A percentile compares a stretch with the other conserved stretches of the same genome.
These are phyloP conservation scores for Aspergillus neotritici DNA, from an alignment of 2,329 filamentous ascomycete genomes.

Conservation along the genomic window DNA sequence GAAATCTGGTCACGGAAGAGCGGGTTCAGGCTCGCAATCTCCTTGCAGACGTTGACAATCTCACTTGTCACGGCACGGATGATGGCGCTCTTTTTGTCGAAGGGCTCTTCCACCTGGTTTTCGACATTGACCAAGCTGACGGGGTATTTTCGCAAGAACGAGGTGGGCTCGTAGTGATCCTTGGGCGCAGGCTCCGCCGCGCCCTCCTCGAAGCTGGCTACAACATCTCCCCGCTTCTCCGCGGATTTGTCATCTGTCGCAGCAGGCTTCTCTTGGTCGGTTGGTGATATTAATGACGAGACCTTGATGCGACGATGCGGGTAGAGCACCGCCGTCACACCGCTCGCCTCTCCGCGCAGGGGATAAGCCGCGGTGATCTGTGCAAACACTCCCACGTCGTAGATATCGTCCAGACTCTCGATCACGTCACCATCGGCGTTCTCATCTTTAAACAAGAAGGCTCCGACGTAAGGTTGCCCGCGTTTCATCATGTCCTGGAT, in stretches of 20 bases:
- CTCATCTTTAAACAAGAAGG: conserved; percentile 95
- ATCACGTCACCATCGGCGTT: conserved; percentile 91
- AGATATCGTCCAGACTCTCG: conserved; percentile 80
- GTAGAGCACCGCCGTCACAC: conserved; percentile 88
- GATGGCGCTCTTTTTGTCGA: conserved; percentile 81
- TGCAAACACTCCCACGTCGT: conserved; percentile 94
- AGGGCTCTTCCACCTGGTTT: conserved; percentile 81
- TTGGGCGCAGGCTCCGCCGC: conserved; percentile 53
- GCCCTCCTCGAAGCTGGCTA: conserved; percentile 91
- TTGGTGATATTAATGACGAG: conserved; percentile 72
- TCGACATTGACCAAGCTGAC: conserved; percentile 95
- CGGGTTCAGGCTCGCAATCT: conserved; percentile 87
- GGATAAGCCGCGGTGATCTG: conserved; percentile 97
- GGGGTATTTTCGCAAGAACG: conserved; percentile 83
- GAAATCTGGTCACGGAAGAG: conserved; percentile 96
- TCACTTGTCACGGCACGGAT: conserved; percentile 92
- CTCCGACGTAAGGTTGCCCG: conserved; percentile 93
- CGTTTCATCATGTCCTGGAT: conserved; percentile 96
- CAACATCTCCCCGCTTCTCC: conserved; percentile 85
- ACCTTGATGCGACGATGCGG: conserved; percentile 92
- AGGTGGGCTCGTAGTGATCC: conserved; percentile 74
- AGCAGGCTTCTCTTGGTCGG: conserved; percentile 28
- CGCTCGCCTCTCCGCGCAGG: conserved; percentile 71
- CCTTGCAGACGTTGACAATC: conserved; percentile 98
- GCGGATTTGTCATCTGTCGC: conserved; percentile 38